Conservation (phyloP, 2,329 filamentous ascomycete species). For the Trichoderma cornu-damae region DNA sequence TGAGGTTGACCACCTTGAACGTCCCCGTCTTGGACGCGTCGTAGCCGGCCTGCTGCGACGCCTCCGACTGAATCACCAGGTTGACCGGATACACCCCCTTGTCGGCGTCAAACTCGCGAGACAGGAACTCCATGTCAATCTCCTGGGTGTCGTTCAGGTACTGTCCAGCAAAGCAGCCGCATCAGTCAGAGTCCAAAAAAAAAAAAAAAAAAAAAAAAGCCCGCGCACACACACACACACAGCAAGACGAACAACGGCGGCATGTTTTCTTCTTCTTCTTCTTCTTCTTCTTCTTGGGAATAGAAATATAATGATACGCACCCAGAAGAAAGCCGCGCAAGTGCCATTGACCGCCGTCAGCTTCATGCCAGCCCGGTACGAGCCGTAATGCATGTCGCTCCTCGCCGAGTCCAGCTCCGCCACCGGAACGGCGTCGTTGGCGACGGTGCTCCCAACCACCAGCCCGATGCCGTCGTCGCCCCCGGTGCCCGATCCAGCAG, state of each 20-base stretch:
- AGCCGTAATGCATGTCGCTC: slow-evolving; percentile 63
- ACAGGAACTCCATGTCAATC: slow-evolving; percentile 77
- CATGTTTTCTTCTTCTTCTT: too few relatives aligned
- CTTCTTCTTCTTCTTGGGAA: too few relatives aligned
- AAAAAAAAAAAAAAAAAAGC: too few relatives aligned
- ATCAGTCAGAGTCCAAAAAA: neutral
- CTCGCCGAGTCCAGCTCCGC: slow-evolving; percentile 60
- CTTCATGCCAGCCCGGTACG: slow-evolving; percentile 63
- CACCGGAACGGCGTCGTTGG: slow-evolving; percentile 51
- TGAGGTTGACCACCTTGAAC: slow-evolving; percentile 53
- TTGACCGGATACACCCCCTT: slow-evolving; percentile 58
- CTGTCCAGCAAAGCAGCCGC: slow-evolving; percentile 35
- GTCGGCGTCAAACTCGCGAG: slow-evolving; percentile 52
- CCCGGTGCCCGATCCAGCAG: slow-evolving; percentile 27
- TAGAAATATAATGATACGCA: too few relatives aligned
- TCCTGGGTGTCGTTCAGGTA: slow-evolving; percentile 75
- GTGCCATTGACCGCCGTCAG: slow-evolving; percentile 58
- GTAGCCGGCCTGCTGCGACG: slow-evolving; percentile 54
- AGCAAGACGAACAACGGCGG: too few relatives aligned
- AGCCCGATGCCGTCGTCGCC: slow-evolving; percentile 42
- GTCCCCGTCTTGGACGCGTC: slow-evolving; percentile 56
- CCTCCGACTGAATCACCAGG: slow-evolving; percentile 66
- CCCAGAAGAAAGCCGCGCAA: slow-evolving; percentile 77
- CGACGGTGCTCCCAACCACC: slow-evolving; percentile 44
- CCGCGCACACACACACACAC: too few relatives aligned